Conservation (phyloP, 2,329 filamentous ascomycete species). For the Colletotrichum noveboracense region DNA sequence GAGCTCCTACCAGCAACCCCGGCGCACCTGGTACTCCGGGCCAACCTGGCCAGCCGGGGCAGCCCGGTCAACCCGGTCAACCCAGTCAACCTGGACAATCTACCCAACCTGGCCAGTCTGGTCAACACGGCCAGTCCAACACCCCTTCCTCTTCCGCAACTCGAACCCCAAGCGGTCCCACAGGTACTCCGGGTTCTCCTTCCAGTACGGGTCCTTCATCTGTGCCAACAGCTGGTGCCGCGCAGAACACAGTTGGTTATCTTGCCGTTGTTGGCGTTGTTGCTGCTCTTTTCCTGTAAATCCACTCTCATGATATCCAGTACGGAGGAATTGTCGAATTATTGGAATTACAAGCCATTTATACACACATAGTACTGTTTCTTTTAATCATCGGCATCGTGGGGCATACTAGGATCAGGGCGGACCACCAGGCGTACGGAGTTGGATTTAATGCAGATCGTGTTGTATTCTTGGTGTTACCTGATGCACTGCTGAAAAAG, state of each 20-base stretch:
- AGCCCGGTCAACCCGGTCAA: constrained; percentile 5
- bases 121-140: not conserved
- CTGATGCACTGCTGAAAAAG: not conserved
- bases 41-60: constrained; percentile 1
- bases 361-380: not conserved
- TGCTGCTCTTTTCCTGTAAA: constrained; percentile 47
- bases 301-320: not conserved
- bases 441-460: not conserved
- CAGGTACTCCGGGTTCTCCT: constrained; percentile 1
- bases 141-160: not conserved
- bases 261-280: constrained; percentile 42
- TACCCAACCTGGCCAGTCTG: constrained; percentile 13
- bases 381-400: not conserved
- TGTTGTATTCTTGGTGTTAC: not conserved
- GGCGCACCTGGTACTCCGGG: not conserved
- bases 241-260: constrained; percentile 35
- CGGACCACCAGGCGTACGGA: not conserved
- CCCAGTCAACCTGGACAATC: not conserved
- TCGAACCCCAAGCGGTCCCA: not conserved
- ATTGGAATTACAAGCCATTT: not conserved
- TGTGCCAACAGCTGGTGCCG: constrained; percentile 31
- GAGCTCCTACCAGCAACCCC: not conserved
- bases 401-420: not conserved
- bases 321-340: not conserved
- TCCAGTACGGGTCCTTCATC: constrained; percentile 15